A percentile compares a stretch with the other conserved stretches of the same genome.
Evolutionary conservation across 2,329 filamentous ascomycete species (phyloP).

Genomic region (Botrytis medusae): DNA sequence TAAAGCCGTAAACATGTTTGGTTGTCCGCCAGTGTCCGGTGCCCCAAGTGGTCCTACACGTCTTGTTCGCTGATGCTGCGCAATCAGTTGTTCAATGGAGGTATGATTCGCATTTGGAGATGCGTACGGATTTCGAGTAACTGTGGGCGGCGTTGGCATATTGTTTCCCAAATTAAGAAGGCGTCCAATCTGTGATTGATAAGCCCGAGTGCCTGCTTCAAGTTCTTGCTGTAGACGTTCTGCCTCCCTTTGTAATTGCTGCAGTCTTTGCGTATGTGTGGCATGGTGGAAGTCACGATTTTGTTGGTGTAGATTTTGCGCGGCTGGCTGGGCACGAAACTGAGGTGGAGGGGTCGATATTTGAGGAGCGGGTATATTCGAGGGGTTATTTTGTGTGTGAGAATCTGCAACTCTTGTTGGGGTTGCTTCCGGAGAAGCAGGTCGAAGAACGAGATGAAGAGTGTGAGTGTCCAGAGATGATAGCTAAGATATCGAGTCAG

Average conservation of each 20-base stretch:
- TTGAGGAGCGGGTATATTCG: background rate
- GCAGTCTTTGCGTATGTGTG: conserved; percentile 42
- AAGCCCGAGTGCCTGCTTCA: conserved; percentile 25
- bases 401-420: conserved; percentile 19
- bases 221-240: conserved; percentile 45
- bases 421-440: conserved; percentile 33
- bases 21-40: conserved; percentile 27
- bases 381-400: conserved; percentile 11
- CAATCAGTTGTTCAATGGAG: conserved; percentile 19
- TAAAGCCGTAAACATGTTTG: conserved; percentile 25
- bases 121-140: conserved; percentile 9
- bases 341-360: conserved; percentile 22
- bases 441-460: conserved; percentile 54
- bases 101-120: conserved; percentile 6
- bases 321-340: conserved; percentile 26
- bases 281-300: conserved; percentile 30
- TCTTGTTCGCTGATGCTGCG: conserved; percentile 20
- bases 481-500: conserved; percentile 41
- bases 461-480: conserved; percentile 50
- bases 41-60: conserved; percentile 32
- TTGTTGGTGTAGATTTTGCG: conserved; percentile 33
- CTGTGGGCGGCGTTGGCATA: conserved; percentile 3
- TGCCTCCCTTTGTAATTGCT: conserved; percentile 50
- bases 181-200: conserved; percentile 5
- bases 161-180: conserved; percentile 21